A percentile compares a stretch with the other conserved stretches of the same genome.
These are phyloP conservation scores for Taphrina populina DNA, from an alignment of 1,139 yeast species.

Conservation along the genomic window DNA sequence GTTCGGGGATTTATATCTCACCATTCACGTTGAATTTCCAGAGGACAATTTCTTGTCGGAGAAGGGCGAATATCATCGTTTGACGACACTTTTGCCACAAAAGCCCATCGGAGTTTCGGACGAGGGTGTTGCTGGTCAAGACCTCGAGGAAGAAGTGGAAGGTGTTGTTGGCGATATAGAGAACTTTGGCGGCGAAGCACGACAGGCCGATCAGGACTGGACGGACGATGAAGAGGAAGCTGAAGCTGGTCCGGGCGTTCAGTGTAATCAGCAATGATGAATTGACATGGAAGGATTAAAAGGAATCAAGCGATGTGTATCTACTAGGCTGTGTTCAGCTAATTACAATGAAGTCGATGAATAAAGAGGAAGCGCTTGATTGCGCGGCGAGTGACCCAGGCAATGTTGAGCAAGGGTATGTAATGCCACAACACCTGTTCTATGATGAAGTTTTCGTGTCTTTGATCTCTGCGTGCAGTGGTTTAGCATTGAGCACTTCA, in stretches of 20 bases:
- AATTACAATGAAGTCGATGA: too few species aligned
- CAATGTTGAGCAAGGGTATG: too few species aligned
- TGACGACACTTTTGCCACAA: constrained; percentile 28
- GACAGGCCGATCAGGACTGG: constrained; percentile 18
- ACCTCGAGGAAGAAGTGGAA: constrained; percentile 27
- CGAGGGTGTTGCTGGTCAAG: neutral
- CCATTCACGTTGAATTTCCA: constrained; percentile 76
- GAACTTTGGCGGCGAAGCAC: constrained; percentile 30
- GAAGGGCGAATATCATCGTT: constrained; percentile 27
- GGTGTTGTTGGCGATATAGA: constrained; percentile 24
- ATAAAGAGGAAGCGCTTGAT: too few species aligned
- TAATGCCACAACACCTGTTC: too few species aligned
- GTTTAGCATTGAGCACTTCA: constrained; percentile 6
- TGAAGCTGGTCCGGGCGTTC: constrained; percentile 21
- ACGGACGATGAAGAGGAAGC: constrained; percentile 22
- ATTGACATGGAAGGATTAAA: too few species aligned
- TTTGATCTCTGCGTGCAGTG: constrained; percentile 16
- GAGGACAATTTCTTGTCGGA: constrained; percentile 61
- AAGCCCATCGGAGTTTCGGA: constrained; percentile 8
- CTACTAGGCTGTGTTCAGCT: too few species aligned
- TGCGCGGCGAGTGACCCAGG: too few species aligned
- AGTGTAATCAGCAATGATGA: constrained; percentile 26
- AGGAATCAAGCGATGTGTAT: too few species aligned
- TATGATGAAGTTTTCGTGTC: constrained; percentile 4
- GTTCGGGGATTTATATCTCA: constrained; percentile 74